Evolutionary conservation across 257 asterid genomes (phyloP).

Genomic region (Coffea canephora): DNA sequence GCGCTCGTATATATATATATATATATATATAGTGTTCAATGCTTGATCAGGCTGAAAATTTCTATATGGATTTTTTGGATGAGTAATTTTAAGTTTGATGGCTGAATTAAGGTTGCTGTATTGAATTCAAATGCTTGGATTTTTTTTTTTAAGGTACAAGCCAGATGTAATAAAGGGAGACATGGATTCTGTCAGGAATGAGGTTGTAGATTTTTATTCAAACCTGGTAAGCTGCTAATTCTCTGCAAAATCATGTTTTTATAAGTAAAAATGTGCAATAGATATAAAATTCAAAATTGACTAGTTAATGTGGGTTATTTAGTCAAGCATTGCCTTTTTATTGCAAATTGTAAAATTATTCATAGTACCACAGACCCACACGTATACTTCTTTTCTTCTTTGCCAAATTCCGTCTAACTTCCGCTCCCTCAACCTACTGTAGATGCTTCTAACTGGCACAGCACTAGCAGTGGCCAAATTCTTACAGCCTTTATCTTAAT

Average conservation of each 20-base stretch:
- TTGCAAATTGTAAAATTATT: too few relatives aligned
- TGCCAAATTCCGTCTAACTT: too few relatives aligned
- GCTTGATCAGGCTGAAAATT: background rate
- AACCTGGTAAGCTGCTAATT: slow-evolving; percentile 38
- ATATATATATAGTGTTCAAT: background rate
- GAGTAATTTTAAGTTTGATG: background rate
- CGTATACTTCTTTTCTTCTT: too few relatives aligned
- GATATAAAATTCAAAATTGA: too few relatives aligned
- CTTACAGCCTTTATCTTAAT: too few relatives aligned
- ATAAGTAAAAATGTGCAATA: background rate
- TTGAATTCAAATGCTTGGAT: background rate
- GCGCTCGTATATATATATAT: too few relatives aligned
- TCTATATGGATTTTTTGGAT: background rate
- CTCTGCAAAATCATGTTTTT: too few relatives aligned
- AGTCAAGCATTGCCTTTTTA: background rate
- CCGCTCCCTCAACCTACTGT: too few relatives aligned
- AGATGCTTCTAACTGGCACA: too few relatives aligned
- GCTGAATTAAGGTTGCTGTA: background rate
- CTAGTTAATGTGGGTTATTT: too few relatives aligned
- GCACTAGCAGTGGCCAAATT: too few relatives aligned
- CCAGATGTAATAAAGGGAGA: slow-evolving; percentile 90
- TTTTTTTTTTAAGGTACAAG: slow-evolving; percentile 51
- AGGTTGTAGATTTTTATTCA: slow-evolving; percentile 65
- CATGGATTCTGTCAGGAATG: slow-evolving; percentile 84
- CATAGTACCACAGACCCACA: too few relatives aligned